Base-by-base conservation (phyloP, 2,329 filamentous ascomycete species). In the Colletotrichum cordylinicola region DNA sequence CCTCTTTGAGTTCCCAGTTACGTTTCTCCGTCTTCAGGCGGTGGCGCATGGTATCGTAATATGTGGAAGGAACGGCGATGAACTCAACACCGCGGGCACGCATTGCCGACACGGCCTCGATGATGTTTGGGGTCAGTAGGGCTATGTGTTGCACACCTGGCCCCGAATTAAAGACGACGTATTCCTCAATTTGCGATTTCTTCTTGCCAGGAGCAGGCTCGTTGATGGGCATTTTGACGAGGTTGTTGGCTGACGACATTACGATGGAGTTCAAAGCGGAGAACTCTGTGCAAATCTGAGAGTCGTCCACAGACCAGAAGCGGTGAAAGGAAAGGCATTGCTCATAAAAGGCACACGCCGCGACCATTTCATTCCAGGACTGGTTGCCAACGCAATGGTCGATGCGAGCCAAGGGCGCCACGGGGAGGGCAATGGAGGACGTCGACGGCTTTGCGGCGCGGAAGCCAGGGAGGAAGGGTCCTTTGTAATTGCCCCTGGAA, bases 361-460 rank as follows among this genome's bases (percentile, higher is more conserved):
- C 88, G 75, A 88, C 88, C 92, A 98, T 98, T 84, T 96, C 93
- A 85, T 96, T 90, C 96, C 96, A 98, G 85, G 95, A 94, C 88
- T 98, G 96, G 88, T 98, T 98, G 79, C 96, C 96, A 80, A 98
- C 96, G 85, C 96, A 98, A 89, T 98, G 96, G 87, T 98, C 96
- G 86, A 98, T 96, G 79, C 92, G 92, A 77, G 91, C 90, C 70
- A 98, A 90, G 12, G 88, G 84, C 16, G 98, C 91, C 1, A 86
- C 80, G 0, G 96, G 95, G 27, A 95, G 87, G 33, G 83, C 61
- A 13, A 87, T 79, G 24, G 82, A 84, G 31, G 84, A 81, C 4
- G 85, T 83, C 74, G 83, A 79, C 69, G 82, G 82, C 61, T 83
- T 86, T 55, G 89, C 90, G 8, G 90, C 84, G 60, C 92, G 91